Evolutionary conservation across 768 basidiomycete species (phyloP).

Genomic region (Termitomyces sp.): DNA sequence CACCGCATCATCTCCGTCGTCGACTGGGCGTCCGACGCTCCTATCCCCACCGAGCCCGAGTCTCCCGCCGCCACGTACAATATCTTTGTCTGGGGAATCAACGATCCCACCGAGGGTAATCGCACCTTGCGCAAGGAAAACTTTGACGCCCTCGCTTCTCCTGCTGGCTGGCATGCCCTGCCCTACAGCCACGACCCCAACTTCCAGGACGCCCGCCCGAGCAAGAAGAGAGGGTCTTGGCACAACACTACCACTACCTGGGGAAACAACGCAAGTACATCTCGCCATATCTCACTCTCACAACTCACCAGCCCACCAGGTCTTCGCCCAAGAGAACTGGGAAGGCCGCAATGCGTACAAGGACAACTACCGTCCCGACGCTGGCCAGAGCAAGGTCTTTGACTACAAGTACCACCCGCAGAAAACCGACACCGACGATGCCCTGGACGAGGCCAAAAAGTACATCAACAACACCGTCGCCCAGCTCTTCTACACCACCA

Average conservation of each 20-base stretch:
- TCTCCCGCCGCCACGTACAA: constrained; percentile 49
- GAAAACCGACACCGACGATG: constrained; percentile 45
- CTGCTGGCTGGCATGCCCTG: constrained; percentile 88
- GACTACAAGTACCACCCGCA: constrained; percentile 73
- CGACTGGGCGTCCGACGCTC: constrained; percentile 88
- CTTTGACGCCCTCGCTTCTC: constrained; percentile 74
- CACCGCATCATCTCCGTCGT: constrained; percentile 84
- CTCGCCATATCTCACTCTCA: neutral
- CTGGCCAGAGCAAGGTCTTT: constrained; percentile 48
- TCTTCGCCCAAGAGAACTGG: constrained; percentile 95
- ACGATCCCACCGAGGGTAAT: constrained; percentile 75
- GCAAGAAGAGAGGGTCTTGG: constrained; percentile 30
- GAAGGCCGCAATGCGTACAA: constrained; percentile 62
- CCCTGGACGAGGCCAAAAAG: constrained; percentile 63
- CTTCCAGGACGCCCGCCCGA: constrained; percentile 16
- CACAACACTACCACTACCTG: constrained; percentile 75
- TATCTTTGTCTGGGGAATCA: constrained; percentile 76
- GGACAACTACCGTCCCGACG: constrained; percentile 77
- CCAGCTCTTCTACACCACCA: constrained; percentile 85
- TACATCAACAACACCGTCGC: constrained; percentile 86
- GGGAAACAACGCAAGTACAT: constrained; percentile 68
- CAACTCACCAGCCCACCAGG: constrained; percentile 24
- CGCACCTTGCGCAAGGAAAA: constrained; percentile 55
- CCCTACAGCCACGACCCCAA: constrained; percentile 68
- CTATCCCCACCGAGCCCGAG: constrained; percentile 27